These are phyloP conservation scores for Theileria equi DNA, from an alignment of 169 alveolate species.

Conservation along the genomic window DNA sequence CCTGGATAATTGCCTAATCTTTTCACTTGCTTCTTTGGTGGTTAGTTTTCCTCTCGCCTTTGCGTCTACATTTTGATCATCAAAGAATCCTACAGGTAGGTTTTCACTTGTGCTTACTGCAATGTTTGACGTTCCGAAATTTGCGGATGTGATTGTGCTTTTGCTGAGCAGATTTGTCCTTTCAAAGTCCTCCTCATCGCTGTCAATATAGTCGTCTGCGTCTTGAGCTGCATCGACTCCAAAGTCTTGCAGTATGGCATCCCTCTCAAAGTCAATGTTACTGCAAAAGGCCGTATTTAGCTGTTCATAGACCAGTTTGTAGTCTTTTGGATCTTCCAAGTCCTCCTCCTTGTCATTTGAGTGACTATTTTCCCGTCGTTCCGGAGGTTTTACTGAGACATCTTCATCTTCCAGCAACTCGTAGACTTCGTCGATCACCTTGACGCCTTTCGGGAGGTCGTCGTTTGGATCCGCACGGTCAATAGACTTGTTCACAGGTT, in stretches of 20 bases:
- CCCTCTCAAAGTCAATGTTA: constrained; percentile 46
- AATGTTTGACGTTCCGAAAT: constrained; percentile 35
- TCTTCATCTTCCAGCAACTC: too few species aligned
- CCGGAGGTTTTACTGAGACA: too few species aligned
- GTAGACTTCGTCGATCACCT: background rate
- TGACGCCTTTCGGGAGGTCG: constrained; percentile 3
- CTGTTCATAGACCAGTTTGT: constrained; percentile 47
- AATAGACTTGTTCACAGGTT: too few species aligned
- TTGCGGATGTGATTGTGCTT: constrained; percentile 45
- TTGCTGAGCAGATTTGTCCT: background rate
- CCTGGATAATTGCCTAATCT: constrained; percentile 30
- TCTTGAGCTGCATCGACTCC: constrained; percentile 13
- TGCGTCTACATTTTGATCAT: constrained; percentile 54
- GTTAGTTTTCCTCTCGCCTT: constrained; percentile 61
- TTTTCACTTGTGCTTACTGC: constrained; percentile 28
- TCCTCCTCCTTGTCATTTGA: background rate
- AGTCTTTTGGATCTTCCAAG: constrained; percentile 1
- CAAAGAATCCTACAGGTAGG: constrained; percentile 65
- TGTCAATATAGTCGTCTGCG: background rate
- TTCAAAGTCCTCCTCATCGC: background rate
- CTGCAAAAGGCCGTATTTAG: constrained; percentile 65
- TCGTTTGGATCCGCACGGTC: background rate
- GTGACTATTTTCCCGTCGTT: too few species aligned
- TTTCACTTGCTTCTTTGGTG: constrained; percentile 37
- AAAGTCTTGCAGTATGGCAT: constrained; percentile 35